These are phyloP conservation scores for Alternaria hordeiaustralica DNA, from an alignment of 2,329 filamentous ascomycete species.

Conservation along the genomic window DNA sequence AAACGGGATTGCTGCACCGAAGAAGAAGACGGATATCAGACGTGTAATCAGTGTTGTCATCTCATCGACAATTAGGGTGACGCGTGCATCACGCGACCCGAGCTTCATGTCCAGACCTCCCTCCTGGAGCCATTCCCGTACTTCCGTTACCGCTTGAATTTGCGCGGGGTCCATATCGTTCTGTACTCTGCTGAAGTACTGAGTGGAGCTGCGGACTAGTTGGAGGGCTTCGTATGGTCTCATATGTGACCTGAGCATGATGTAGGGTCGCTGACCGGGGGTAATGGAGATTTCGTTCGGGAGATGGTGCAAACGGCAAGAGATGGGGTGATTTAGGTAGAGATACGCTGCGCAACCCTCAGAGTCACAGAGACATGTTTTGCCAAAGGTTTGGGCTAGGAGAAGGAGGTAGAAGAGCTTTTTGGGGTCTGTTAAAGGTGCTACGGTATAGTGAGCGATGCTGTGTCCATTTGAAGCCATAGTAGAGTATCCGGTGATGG, in stretches of 20 bases:
- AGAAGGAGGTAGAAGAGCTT: neutral
- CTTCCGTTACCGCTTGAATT: neutral
- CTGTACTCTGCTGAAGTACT: neutral
- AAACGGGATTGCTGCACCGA: neutral
- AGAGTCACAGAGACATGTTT: neutral
- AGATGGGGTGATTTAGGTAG: neutral
- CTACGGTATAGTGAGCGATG: neutral
- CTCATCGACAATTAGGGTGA: accelerated
- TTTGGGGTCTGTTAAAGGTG: neutral
- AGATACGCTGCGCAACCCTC: neutral
- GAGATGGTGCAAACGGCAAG: accelerated
- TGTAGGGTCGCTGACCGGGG: neutral
- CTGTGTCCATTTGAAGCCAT: neutral
- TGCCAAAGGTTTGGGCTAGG: neutral
- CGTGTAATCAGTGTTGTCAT: neutral
- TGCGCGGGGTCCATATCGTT: neutral
- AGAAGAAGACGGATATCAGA: neutral
- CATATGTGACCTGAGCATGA: accelerated
- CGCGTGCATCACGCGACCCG: neutral
- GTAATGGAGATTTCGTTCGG: neutral
- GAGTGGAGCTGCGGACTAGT: neutral
- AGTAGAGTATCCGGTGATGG: neutral
- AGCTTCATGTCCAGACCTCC: accelerated
- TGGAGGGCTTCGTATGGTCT: neutral
- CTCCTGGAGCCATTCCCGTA: neutral